phyloP scores from a whole-genome alignment of 2,329 filamentous ascomycete genomes.

The Gnomoniopsis smithogilvyi region DNA sequence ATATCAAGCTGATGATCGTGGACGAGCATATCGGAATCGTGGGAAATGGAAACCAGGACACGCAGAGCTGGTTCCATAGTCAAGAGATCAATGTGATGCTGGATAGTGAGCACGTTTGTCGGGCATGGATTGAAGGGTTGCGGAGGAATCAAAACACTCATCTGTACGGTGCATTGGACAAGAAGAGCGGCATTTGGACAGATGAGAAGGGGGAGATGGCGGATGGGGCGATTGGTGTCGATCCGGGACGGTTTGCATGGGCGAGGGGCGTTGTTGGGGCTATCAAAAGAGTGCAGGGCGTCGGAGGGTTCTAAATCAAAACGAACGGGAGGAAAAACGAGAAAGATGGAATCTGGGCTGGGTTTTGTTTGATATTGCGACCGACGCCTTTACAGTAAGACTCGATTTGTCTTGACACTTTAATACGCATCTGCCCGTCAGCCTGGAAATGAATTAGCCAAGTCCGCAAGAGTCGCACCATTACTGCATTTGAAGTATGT shows the following conservation, averaged over 20 bases:
- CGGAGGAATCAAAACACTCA: conserved; percentile 61
- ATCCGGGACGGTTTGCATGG: conserved; percentile 56
- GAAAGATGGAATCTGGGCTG: background rate
- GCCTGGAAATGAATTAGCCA: too few species aligned
- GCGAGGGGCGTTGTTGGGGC: conserved; percentile 55
- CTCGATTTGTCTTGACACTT: too few species aligned
- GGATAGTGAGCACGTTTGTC: conserved; percentile 60
- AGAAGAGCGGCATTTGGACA: conserved; percentile 60
- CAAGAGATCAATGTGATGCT: conserved; percentile 77
- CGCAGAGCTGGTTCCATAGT: conserved; percentile 74
- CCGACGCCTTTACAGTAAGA: too few species aligned
- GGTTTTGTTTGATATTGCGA: background rate
- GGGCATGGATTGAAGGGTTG: conserved; percentile 55
- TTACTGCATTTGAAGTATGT: too few species aligned
- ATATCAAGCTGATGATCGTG: conserved; percentile 74
- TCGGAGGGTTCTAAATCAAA: conserved; percentile 47
- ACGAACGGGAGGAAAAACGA: background rate
- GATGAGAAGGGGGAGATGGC: conserved; percentile 48
- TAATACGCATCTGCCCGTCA: too few species aligned
- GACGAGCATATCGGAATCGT: conserved; percentile 67
- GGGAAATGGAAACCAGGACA: conserved; percentile 78
- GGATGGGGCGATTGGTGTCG: conserved; percentile 46
- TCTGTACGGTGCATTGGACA: conserved; percentile 50
- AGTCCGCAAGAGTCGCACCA: too few species aligned
- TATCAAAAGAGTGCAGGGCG: conserved; percentile 54